Evolutionary conservation across 108 stramenopile species (phyloP).

Genomic region (Discostella pseudostelligera): DNA sequence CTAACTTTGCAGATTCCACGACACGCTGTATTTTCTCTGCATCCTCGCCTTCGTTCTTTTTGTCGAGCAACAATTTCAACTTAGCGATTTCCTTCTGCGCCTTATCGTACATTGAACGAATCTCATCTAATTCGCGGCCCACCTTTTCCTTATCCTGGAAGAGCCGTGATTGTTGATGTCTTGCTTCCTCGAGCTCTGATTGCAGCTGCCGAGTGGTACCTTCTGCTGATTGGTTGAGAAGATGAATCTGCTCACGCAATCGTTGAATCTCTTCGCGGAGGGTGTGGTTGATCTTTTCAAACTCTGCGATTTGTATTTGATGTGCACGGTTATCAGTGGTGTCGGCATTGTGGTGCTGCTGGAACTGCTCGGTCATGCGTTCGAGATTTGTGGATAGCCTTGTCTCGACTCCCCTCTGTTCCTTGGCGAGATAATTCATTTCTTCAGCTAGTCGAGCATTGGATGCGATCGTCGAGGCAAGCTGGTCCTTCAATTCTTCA

Average conservation of each 20-base stretch:
- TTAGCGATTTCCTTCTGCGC: too few species aligned
- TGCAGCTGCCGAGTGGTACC: slow-evolving; percentile 4
- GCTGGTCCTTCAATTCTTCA: background rate
- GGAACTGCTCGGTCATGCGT: slow-evolving; percentile 3
- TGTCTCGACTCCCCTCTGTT: background rate
- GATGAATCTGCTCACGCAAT: slow-evolving; percentile 6
- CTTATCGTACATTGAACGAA: background rate
- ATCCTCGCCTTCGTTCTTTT: slow-evolving; percentile 1
- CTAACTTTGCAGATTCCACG: slow-evolving; percentile 14
- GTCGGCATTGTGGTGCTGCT: background rate
- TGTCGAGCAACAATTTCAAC: background rate
- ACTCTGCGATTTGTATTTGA: slow-evolving; percentile 5
- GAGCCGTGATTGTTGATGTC: slow-evolving; percentile 2
- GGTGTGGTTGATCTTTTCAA: slow-evolving; percentile 2
- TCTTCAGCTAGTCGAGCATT: slow-evolving; percentile 14
- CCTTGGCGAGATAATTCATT: slow-evolving; percentile 4
- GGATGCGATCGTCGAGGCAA: background rate
- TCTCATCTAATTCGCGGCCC: background rate
- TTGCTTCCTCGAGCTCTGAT: slow-evolving; percentile 18
- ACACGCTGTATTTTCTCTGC: slow-evolving; percentile 3
- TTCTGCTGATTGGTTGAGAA: slow-evolving; percentile 10
- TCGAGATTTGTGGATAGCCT: background rate
- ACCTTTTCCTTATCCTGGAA: slow-evolving; percentile 13
- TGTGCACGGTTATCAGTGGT: background rate
- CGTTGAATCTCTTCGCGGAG: slow-evolving; percentile 5